Evolutionary conservation across 2,329 filamentous ascomycete species (phyloP).

Genomic region (Aspergillus sp.): DNA sequence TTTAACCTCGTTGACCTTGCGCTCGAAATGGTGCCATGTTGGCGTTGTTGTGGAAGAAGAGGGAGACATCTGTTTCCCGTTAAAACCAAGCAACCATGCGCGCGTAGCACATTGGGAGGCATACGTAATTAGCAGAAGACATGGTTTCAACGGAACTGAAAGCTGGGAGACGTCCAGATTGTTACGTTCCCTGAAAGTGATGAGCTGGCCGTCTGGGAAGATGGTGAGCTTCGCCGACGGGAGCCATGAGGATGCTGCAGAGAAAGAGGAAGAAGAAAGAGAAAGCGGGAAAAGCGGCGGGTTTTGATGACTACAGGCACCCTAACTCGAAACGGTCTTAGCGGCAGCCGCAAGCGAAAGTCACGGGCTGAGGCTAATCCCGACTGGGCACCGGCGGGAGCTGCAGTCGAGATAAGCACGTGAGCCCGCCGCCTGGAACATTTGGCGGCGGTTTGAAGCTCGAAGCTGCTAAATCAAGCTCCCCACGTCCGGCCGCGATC

Average conservation of each 20-base stretch:
- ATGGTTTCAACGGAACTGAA: constrained; percentile 26
- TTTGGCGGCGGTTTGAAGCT: too few relatives aligned
- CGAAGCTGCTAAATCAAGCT: too few relatives aligned
- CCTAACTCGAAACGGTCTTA: constrained; percentile 3
- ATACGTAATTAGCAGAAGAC: constrained; percentile 43
- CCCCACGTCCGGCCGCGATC: too few relatives aligned
- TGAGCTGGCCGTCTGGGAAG: constrained; percentile 29
- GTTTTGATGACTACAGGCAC: constrained; percentile 19
- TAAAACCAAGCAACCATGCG: constrained; percentile 33
- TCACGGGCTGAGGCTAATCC: constrained; percentile 26
- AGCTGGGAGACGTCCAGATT: constrained; percentile 1
- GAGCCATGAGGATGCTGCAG: constrained; percentile 29
- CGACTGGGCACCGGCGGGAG: constrained; percentile 7
- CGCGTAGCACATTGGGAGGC: constrained; percentile 33
- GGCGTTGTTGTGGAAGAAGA: constrained; percentile 69
- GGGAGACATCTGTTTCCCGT: constrained; percentile 61
- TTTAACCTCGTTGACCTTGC: constrained; percentile 78
- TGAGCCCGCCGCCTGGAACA: not conserved
- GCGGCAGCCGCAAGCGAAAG: constrained; percentile 29
- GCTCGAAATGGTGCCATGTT: constrained; percentile 71
- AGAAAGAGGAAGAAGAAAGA: constrained; percentile 22
- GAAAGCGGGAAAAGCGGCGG: constrained; percentile 19
- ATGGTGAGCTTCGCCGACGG: constrained; percentile 32
- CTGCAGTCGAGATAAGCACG: not conserved
- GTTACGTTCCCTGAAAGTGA: constrained; percentile 18